Base-by-base conservation (phyloP, 2,329 filamentous ascomycete species). In the Elsinoe ampelina region DNA sequence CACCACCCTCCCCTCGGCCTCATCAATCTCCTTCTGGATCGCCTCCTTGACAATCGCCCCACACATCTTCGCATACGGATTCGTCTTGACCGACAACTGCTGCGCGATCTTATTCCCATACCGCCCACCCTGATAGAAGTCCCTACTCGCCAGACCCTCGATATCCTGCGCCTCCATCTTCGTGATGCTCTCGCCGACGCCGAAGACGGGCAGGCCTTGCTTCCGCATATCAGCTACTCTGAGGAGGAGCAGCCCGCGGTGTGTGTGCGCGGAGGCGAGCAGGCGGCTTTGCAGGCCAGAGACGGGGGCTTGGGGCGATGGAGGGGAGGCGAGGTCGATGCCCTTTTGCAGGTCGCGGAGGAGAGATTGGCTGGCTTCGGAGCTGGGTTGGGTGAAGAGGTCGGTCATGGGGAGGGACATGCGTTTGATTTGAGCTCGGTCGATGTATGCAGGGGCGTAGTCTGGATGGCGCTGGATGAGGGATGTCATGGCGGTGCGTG, bases 391-490 rank as follows among this genome's bases (percentile, higher is more conserved):
- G n/a, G 56, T 48, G 55, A 62, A 55, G 34, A 58, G 22, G 41
- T 52, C 17, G 30, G 57, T 15, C 38, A 57, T 39, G 5, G 58
- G 11, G 2, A 65, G 65, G 7, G 78, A 66, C 43, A 81, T 67
- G 22, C 73, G 70, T 65, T 83, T 74, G 2, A 82, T 57, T 68
- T 91, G 87, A 2, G 84, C 87, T 51, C 86, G 78, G 69, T 92
- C 91, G 67, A 89, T 86, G 58, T 82, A 79, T 5, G 83, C 85
- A 61, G 84, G 87, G 19, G 86, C 85, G 68, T 91, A 91, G 32
- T 73, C 70, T 2, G 86, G 84, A 55, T 81, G 67, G 20, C 78
- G 70, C 2, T 72, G 64, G 39, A 89, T 79, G 32, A 89, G 73
- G 8, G 26, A 30, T 34, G 57, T 59, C 8, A 61, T 41, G n/a